phyloP scores from a whole-genome alignment of 78 protist species.

The Dictyostelium discoideum region DNA sequence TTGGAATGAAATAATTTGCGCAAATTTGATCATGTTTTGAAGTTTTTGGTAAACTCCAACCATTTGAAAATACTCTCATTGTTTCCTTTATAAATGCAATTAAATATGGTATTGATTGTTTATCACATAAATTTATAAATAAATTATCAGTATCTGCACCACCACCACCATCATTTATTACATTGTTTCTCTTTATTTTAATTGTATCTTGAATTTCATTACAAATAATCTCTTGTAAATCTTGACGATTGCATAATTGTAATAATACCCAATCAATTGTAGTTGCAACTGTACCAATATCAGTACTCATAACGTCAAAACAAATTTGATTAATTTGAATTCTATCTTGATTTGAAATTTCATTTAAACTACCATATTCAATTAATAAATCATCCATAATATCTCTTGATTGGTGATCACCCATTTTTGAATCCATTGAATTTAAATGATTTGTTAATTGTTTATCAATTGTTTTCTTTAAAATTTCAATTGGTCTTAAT shows the following conservation, averaged over 20 bases:
- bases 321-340: neutral
- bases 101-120: neutral
- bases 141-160: neutral
- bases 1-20: neutral
- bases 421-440: neutral
- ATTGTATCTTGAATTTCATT: neutral
- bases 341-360: neutral
- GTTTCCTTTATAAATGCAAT: conserved; percentile 24
- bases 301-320: neutral
- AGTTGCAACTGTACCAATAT: neutral
- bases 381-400: conserved; percentile 33
- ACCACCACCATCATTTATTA: too few species aligned
- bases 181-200: too few species aligned
- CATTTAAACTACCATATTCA: neutral
- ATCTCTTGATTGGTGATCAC: neutral
- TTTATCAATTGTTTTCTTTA: neutral
- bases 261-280: neutral
- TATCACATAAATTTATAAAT: neutral
- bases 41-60: neutral
- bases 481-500: neutral
- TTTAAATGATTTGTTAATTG: neutral
- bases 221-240: neutral
- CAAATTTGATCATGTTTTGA: neutral
- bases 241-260: neutral
- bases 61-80: neutral